Evolutionary conservation across 805 yeast species (phyloP), one percentile per base, ranked within the genome.

Genomic region (Candida manassasensis): DNA sequence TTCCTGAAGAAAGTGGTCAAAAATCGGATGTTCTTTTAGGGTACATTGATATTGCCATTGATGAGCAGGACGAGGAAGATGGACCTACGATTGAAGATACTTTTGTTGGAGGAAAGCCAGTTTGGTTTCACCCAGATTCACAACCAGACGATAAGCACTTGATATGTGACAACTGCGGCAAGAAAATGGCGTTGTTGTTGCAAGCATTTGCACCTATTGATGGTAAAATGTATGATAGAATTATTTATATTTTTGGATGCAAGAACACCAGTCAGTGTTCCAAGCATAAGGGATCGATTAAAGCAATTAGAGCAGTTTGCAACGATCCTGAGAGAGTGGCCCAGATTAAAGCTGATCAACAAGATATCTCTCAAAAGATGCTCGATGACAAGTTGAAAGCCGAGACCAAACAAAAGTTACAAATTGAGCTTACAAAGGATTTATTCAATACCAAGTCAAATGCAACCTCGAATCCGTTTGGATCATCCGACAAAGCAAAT

Each of bases 151-250:
- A 63, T 1, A 71, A 70, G 3, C 54, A 76, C 13, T 50, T 81
- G 6, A 53, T 59, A 22, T 93, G 98, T 63, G 75, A 71, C 32
- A 73, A 71, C 36, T 93, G 98, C 61, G 60, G 59, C 1, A 55
- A 65, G 7, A 60, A 67, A 11, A 71, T 87, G 81, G 75, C 83
- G 10, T 59, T 90, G 30, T 63, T 89, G 19, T 58, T 81, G 1
- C 97, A 93, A 54, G 82, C 90, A 2, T 82, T 73, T 57, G 82
- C 95, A 0, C 94, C 95, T 1, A 57, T 89, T 27, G 85, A 79
- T 21, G 73, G 73, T 22, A 69, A 80, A 8, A 65, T 77, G 27
- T 87, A 89, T 52, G 96, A 86, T 49, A 74, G 98, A 40, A 79
- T 78, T 3, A 58, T 93, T 12, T 93, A 90, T 50, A 70, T 93